Conservation (phyloP, 192 early-diverging fungal species). For the Backusella morwellensis region DNA sequence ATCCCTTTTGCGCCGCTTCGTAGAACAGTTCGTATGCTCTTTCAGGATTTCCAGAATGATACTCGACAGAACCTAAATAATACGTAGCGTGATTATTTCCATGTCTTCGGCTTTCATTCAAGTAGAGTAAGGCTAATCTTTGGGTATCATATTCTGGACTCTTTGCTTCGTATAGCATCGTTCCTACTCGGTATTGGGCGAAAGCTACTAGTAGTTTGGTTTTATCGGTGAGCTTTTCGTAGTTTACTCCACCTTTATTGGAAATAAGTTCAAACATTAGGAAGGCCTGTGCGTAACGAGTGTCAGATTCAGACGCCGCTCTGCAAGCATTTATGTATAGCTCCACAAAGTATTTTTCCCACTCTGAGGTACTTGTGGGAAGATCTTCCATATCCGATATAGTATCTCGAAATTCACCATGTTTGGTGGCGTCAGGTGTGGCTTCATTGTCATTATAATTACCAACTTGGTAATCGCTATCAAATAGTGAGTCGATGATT, state of each 20-base stretch:
- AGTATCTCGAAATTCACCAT: not conserved
- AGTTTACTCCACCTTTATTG: not conserved
- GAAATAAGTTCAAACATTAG: not conserved
- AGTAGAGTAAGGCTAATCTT: not conserved
- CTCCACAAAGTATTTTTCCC: slow-evolving; percentile 2
- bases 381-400: not conserved
- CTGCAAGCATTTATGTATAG: not conserved
- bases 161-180: not conserved
- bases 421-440: not conserved
- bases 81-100: not conserved
- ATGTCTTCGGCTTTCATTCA: not conserved
- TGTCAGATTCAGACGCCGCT: not conserved
- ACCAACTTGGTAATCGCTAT: slow-evolving; percentile 5
- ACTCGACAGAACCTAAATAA: not conserved
- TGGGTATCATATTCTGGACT: not conserved
- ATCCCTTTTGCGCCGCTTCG: not conserved
- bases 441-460: not conserved
- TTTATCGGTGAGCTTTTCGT: not conserved
- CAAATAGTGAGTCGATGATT: not conserved
- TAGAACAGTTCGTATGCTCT: not conserved
- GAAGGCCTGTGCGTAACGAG: not conserved
- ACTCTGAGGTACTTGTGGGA: not conserved
- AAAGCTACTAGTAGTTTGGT: not conserved
- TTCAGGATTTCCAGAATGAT: not conserved
- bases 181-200: not conserved